Percentiles rank a stretch among this genome's conserved stretches.
These are phyloP conservation scores for Cordyceps cicadae DNA, from an alignment of 2,329 filamentous ascomycete species.

Conservation along the genomic window DNA sequence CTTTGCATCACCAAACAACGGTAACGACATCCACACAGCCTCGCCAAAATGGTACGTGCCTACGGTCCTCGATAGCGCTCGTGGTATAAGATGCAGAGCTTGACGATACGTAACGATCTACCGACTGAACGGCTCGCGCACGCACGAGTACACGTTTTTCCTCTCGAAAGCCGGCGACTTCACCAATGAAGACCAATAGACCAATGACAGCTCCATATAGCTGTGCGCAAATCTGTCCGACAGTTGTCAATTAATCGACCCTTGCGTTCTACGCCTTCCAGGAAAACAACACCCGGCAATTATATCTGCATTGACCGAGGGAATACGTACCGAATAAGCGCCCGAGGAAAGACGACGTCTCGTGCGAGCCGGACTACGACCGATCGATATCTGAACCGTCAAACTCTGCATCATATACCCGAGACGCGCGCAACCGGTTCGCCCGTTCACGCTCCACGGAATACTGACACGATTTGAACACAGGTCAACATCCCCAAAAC, in stretches of 20 bases:
- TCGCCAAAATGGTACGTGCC: slow-evolving; percentile 42
- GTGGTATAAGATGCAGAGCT: slow-evolving; percentile 10
- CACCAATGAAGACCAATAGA: neutral
- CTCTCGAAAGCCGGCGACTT: neutral
- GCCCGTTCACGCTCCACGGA: neutral
- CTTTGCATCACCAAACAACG: slow-evolving; percentile 36
- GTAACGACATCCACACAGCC: slow-evolving; percentile 34
- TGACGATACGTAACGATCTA: slow-evolving; percentile 8
- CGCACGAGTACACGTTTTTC: slow-evolving; percentile 24
- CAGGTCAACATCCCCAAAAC: slow-evolving; percentile 97
- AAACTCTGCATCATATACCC: slow-evolving; percentile 7
- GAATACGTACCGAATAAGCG: neutral
- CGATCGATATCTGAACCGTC: slow-evolving; percentile 2
- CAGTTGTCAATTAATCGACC: neutral
- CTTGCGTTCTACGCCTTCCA: neutral
- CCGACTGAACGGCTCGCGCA: slow-evolving; percentile 17
- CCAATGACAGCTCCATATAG: neutral
- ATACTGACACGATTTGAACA: slow-evolving; percentile 32
- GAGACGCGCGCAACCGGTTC: neutral
- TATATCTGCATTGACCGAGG: neutral
- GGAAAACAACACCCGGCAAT: neutral
- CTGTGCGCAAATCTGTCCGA: neutral
- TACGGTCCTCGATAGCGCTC: slow-evolving; percentile 1
- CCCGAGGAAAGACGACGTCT: slow-evolving; percentile 15
- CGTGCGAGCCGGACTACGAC: slow-evolving; percentile 12